Percentiles rank a stretch among this genome's conserved stretches.
Conservation (phyloP, 2,329 filamentous ascomycete genomes). For the Ophiostoma perfectum region DNA sequence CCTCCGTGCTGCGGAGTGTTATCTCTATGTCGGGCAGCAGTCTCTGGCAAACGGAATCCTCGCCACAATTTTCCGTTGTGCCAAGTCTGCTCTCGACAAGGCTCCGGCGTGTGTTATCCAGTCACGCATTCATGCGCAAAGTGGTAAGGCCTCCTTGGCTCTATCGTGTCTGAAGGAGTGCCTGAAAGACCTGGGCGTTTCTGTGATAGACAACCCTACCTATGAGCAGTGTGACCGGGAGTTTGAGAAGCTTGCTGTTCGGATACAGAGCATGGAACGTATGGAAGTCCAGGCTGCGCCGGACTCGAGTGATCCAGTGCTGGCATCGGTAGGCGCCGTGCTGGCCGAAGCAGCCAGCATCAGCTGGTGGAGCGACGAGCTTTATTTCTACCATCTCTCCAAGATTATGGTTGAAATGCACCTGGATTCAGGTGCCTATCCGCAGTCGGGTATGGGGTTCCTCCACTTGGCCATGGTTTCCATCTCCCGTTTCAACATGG, state of each 20-base stretch:
- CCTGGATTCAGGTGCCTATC: conserved; percentile 57
- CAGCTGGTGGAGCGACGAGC: conserved; percentile 66
- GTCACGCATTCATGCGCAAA: conserved; percentile 70
- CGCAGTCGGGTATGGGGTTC: conserved; percentile 64
- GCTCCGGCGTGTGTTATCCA: conserved; percentile 78
- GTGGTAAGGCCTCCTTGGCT: conserved; percentile 64
- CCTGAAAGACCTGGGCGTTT: conserved; percentile 62
- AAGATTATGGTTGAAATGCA: conserved; percentile 63
- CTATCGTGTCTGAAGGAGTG: conserved; percentile 66
- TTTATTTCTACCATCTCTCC: conserved; percentile 67
- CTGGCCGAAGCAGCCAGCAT: conserved; percentile 64
- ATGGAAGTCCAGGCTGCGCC: conserved; percentile 42
- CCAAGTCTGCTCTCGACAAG: conserved; percentile 69
- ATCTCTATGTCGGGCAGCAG: conserved; percentile 70
- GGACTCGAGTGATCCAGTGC: conserved; percentile 44
- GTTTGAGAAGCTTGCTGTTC: conserved; percentile 59
- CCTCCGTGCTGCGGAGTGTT: conserved; percentile 74
- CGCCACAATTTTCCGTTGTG: conserved; percentile 62
- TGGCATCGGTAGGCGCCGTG: conserved; percentile 63
- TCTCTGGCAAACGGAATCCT: conserved; percentile 64
- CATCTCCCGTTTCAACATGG: conserved; percentile 64
- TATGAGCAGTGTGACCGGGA: conserved; percentile 73
- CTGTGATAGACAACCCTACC: conserved; percentile 59
- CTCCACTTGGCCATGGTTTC: conserved; percentile 63
- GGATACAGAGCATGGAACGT: conserved; percentile 54